These are phyloP conservation scores for Brassica nigra DNA, from an alignment of 345 rosid genomes.

Conservation along the genomic window DNA sequence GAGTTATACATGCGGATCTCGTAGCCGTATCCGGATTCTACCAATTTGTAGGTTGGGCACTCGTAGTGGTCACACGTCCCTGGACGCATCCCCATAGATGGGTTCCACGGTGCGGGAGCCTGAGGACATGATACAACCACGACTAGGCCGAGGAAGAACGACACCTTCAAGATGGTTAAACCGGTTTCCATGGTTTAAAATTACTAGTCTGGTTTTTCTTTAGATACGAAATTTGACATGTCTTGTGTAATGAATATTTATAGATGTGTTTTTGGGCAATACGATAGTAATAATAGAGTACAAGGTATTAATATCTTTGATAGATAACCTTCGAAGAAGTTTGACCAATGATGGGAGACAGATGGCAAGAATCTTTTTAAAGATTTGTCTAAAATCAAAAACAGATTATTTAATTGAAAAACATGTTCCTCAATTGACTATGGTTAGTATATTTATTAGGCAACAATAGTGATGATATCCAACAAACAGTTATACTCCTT, in stretches of 20 bases:
- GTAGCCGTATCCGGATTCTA: slow-evolving; percentile 8
- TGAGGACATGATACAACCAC: slow-evolving; percentile 23
- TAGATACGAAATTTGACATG: neutral
- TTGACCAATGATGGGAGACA: slow-evolving; percentile 18
- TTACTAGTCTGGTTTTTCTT: neutral
- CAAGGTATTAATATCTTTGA: slow-evolving; percentile 14
- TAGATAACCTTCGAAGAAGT: slow-evolving; percentile 7
- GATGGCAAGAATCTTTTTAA: neutral
- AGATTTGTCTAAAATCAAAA: neutral
- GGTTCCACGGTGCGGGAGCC: neutral
- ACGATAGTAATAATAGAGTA: slow-evolving; percentile 17
- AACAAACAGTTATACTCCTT: neutral
- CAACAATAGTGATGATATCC: neutral
- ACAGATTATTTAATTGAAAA: neutral
- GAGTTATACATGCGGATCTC: slow-evolving; percentile 32
- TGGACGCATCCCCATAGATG: slow-evolving; percentile 21
- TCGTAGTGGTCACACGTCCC: slow-evolving; percentile 29
- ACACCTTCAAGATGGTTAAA: slow-evolving; percentile 29
- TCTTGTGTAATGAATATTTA: neutral
- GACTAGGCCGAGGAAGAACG: slow-evolving; percentile 24
- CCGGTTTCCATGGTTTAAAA: slow-evolving; percentile 32
- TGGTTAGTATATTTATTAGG: neutral
- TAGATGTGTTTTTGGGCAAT: neutral
- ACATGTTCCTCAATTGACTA: no score
- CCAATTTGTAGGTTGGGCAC: slow-evolving; percentile 23